These are phyloP conservation scores for Graphiopsis chlorocephala DNA, from an alignment of 2,329 filamentous ascomycete genomes.

Conservation along the genomic window DNA sequence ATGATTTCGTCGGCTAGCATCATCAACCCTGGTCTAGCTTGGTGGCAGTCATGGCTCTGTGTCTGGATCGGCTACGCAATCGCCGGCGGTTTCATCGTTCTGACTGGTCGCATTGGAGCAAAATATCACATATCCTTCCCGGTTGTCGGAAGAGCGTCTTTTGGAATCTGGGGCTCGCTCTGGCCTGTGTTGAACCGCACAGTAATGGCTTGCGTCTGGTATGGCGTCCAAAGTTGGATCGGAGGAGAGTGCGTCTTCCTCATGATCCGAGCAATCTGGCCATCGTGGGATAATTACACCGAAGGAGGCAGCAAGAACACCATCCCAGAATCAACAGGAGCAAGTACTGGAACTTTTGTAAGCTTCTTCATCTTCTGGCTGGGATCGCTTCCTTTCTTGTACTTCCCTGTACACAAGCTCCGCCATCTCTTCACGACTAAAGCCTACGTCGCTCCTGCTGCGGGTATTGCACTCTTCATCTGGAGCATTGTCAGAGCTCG, in stretches of 20 bases:
- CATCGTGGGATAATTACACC: conserved; percentile 44
- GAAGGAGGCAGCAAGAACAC: conserved; percentile 57
- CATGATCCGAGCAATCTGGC: conserved; percentile 87
- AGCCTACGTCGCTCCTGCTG: conserved; percentile 75
- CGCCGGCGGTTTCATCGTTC: conserved; percentile 27
- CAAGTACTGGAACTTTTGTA: conserved; percentile 70
- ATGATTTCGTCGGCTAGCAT: conserved; percentile 52
- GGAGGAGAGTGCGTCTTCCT: conserved; percentile 74
- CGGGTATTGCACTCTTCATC: conserved; percentile 81
- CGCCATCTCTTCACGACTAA: conserved; percentile 93
- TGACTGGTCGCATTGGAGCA: conserved; percentile 48
- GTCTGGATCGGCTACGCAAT: conserved; percentile 62
- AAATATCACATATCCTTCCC: conserved; percentile 56
- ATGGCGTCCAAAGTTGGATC: conserved; percentile 81
- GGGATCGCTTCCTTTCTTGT: conserved; percentile 75
- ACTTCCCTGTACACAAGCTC: conserved; percentile 85
- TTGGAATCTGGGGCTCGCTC: conserved; percentile 77
- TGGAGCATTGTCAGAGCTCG: conserved; percentile 82
- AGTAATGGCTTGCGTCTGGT: conserved; percentile 87
- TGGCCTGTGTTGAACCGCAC: conserved; percentile 89
- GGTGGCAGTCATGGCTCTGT: conserved; percentile 43
- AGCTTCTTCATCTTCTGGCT: conserved; percentile 89
- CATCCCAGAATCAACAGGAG: conserved; percentile 64
- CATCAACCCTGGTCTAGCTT: conserved; percentile 46
- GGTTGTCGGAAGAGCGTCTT: conserved; percentile 54